These are phyloP conservation scores for Teratosphaeriaceae sp. DNA, from an alignment of 2,329 filamentous ascomycete genomes.

Conservation along the genomic window DNA sequence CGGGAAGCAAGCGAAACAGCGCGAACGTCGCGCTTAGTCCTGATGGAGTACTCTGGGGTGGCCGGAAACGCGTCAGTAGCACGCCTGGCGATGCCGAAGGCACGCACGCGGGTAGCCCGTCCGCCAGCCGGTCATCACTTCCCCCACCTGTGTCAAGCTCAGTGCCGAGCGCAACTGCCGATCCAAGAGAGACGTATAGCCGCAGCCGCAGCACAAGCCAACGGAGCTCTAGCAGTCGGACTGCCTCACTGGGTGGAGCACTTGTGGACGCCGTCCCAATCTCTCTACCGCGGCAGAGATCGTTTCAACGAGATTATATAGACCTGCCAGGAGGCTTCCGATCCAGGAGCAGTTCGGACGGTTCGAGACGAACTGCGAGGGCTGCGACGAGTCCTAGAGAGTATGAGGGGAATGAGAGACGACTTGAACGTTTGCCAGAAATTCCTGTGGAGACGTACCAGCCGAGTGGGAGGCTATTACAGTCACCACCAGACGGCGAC, in stretches of 20 bases:
- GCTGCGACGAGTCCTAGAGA: neutral
- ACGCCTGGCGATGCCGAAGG: neutral
- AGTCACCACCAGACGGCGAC: neutral
- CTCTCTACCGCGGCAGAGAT: neutral
- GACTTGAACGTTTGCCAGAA: neutral
- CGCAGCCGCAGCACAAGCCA: neutral
- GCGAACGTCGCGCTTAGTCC: neutral
- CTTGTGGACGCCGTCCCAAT: neutral
- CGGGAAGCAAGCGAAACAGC: neutral
- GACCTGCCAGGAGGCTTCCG: conserved; percentile 7
- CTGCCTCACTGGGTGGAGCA: neutral
- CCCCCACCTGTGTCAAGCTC: no score
- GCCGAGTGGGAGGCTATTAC: conserved; percentile 3
- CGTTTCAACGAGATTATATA: conserved; percentile 2
- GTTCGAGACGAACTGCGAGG: neutral
- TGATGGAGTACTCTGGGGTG: conserved; percentile 11
- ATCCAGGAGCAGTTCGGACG: neutral
- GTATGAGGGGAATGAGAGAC: conserved; percentile 4
- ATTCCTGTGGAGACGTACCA: conserved; percentile 8
- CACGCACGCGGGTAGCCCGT: neutral
- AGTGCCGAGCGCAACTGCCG: neutral
- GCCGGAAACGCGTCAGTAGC: neutral
- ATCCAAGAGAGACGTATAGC: neutral
- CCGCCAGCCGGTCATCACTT: neutral
- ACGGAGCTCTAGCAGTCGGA: neutral